Base-by-base conservation (phyloP, 2,329 filamentous ascomycete species). In the Pseudogymnoascus sp. region DNA sequence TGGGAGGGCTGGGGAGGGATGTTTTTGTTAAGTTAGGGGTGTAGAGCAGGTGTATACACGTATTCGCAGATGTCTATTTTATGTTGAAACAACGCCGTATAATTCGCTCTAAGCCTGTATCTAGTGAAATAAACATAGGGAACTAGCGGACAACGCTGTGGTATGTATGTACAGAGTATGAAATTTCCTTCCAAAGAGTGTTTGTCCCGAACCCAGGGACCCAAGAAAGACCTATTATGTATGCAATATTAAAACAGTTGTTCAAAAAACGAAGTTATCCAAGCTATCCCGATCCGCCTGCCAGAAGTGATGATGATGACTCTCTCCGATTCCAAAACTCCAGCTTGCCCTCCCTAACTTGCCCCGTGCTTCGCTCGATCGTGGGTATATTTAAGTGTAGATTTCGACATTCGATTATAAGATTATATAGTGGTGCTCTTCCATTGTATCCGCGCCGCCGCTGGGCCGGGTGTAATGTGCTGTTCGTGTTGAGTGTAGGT, bases 351-450 rank as follows among this genome's bases (percentile, higher is more conserved):
- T 15, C 50, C 50, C 50, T 15, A 56, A 56, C 50, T 56, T 56
- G 29, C 50, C 50, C 50, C 29, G 29, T 56, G 26, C n/a, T 33
- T 33, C 50, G 50, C 50, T 56, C 50, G 50, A 56, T 56, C 50
- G 29, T 56, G 50, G 50, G 50, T 56, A 56, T 56, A 56, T 56
- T 11, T 56, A 35, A 56, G 46, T 56, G 50, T 56, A 56, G 50
- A 56, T 56, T 56, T 56, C 50, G 50, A 56, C 29, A 56, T 56
- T 56, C 29, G 50, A 56, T 56, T 56, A 56, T 56, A 53, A 53
- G 46, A 56, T 56, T 56, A 56, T 56, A 35, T 56, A 56, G 42
- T 56, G 29, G 11, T 46, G 11, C 23, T 56, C 50, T 10, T 33
- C 17, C 50, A 56, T 21, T 56, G 1, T 56, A 33, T 19, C n/a